Evolutionary conservation across 805 yeast species (phyloP), one percentile per base, ranked within the genome.

Genomic region (Candida coleopterorum): DNA sequence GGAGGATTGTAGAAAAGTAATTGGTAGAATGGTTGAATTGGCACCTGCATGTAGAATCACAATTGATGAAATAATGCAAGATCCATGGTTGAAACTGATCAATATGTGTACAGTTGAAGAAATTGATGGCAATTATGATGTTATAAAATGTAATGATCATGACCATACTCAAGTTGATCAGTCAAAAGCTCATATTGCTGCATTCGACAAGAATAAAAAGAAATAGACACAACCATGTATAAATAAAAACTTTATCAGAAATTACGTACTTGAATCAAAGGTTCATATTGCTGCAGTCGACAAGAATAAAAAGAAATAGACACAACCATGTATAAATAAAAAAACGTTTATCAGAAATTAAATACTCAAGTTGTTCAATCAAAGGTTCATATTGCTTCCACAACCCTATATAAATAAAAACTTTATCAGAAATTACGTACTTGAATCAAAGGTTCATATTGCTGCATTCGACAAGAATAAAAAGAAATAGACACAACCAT

Each of bases 131-230:
- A 39, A 64, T 26, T 58, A 54, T 51, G 64, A 56, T 26, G 66
- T 63, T 7, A 49, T 57, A 29, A 61, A 60, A 23, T 76, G 79
- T 15, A 58, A 65, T 6, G 80, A 78, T 50, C 97, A 89, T 55
- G 71, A 71, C 23, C 97, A 89, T 56, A 86, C 96, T 2, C 77
- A 76, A 46, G 97, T 89, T 34, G 96, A 88, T 48, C 95, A 85
- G 56, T 80, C 86, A 42, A 95, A 86, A 49, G 97, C 97, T 0
- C 97, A 89, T 58, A 89, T 89, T 62, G 96, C 97, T 9, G 82
- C 89, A 41, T 72, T 89, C 46, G 97, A 89, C 55, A 85, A 80
- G 68, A 85, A 80, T 55, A 89, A 85, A 64, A 75, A 72, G 55
- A 65, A 74, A 53, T 70, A 62, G 38, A 6, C 21, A 3, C 26